These are phyloP conservation scores for Lagerstroemia speciosa DNA, from an alignment of 345 rosid species.

Conservation along the genomic window DNA sequence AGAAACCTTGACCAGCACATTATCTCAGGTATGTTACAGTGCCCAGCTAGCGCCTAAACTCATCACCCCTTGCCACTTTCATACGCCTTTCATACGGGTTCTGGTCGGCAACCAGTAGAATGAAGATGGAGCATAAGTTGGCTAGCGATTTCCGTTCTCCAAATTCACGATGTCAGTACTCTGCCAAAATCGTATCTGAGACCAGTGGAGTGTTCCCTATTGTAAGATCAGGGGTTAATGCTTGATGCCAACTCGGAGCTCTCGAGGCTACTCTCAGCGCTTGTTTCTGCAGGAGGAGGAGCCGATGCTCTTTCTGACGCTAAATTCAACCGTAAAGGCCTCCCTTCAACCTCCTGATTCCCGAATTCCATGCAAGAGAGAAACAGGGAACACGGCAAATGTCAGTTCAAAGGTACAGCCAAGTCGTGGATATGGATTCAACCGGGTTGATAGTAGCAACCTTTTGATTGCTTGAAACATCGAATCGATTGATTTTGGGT, in stretches of 20 bases:
- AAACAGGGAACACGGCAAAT: neutral
- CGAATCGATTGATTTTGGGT: no score
- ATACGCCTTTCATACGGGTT: neutral
- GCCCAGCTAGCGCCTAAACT: neutral
- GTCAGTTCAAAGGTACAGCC: neutral
- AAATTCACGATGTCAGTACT: no score
- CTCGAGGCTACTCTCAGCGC: conserved; percentile 21
- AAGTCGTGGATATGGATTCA: neutral
- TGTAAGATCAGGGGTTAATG: conserved; percentile 25
- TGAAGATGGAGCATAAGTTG: neutral
- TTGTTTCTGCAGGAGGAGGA: conserved; percentile 19
- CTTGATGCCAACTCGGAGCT: conserved; percentile 45
- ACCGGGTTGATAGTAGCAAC: neutral
- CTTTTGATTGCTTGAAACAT: no score
- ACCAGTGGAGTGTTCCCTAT: neutral
- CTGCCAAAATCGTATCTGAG: neutral
- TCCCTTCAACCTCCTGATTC: conserved; percentile 82
- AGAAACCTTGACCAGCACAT: no score
- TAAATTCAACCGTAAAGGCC: conserved; percentile 63
- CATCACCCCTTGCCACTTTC: neutral
- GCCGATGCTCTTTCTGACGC: conserved; percentile 49
- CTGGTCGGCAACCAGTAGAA: neutral
- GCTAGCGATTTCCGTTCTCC: neutral
- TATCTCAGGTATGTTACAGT: no score
- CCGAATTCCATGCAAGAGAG: neutral